Base-by-base conservation (phyloP, 306 rosid species). In the Calophaca sinica region DNA sequence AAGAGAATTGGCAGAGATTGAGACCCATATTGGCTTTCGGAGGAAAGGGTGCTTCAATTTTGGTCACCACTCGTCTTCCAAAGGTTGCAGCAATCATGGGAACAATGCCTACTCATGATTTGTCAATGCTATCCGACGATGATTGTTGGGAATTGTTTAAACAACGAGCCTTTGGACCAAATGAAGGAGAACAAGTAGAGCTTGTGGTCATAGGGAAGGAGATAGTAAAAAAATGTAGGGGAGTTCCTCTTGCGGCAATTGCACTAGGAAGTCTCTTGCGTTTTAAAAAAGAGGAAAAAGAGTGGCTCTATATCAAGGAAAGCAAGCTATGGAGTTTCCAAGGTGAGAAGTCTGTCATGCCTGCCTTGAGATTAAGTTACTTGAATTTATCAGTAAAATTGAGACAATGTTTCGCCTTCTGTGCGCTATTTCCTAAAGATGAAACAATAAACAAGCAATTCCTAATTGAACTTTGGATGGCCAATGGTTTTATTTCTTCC, bases 241-340 rank as follows among this genome's bases (percentile, higher is more conserved):
- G 76, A 35, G 62, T 70, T 9, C 71, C 76, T 69, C 70, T 77
- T 36, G 81, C 64, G 4, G 75, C 63, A 28, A 59, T 7, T 9
- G 46, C 60, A 49, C 13, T 69, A 8, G 81, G 81, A 59, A 6
- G 48, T 41, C 35, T 77, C 33, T 38, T 77, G 26, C 26, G 45
- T 3, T 46, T 57, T 2, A 58, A 76, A 76, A 44, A 52, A 46
- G 32, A 68, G 44, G 53, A 35, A 46, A 46, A 7, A 1, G 35
- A 58, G 2, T 77, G 76, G 75, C n/a, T 58, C 9, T 7, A 20
- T 20, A 9, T 77, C 1, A 46, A 46, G 62, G 70, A 68, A 35
- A 77, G 70, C 20, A 36, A 68, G n/a, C 0, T 77, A 0, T 77
- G 70, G 81, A 8, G 9, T n/a, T 48, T 68, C 44, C 14, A 36